These are phyloP conservation scores for Lecanicillium sp. DNA, from an alignment of 2,329 filamentous ascomycete species.

Conservation along the genomic window DNA sequence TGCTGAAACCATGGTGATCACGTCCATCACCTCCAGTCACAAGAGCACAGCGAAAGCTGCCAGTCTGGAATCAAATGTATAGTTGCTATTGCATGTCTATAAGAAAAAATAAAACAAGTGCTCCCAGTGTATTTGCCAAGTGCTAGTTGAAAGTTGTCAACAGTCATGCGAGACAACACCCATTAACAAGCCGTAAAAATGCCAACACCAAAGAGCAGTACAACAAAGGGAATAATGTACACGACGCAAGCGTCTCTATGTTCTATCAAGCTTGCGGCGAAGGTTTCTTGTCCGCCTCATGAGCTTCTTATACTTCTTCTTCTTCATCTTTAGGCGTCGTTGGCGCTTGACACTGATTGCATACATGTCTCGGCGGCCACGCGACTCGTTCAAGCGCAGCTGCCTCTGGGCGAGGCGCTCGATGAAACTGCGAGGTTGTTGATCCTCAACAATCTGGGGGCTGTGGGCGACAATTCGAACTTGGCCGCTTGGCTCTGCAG, in stretches of 20 bases:
- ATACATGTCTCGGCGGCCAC: constrained; percentile 52
- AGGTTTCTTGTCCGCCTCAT: constrained; percentile 85
- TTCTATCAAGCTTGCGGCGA: constrained; percentile 73
- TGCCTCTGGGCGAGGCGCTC: constrained; percentile 62
- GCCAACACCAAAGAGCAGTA: constrained; percentile 1
- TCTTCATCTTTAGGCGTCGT: constrained; percentile 98
- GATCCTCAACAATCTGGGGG: constrained; percentile 46
- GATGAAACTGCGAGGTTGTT: constrained; percentile 49
- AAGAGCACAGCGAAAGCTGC: no score
- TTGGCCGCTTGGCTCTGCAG: constrained; percentile 50
- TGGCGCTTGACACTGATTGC: constrained; percentile 88
- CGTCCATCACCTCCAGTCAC: no score
- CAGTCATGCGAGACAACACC: neutral
- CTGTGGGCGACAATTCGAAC: constrained; percentile 53
- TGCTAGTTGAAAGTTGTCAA: neutral
- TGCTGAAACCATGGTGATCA: no score
- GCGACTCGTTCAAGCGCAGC: constrained; percentile 47
- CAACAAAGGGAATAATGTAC: constrained; percentile 8
- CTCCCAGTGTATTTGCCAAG: neutral
- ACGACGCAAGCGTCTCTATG: constrained; percentile 26
- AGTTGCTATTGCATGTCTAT: no score
- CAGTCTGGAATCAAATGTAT: no score
- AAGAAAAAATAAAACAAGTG: no score
- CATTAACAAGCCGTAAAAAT: constrained; percentile 4
- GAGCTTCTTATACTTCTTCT: constrained; percentile 99